Evolutionary conservation across 2,329 filamentous ascomycete genomes (phyloP), one percentile per base, ranked within the genome.

Genomic region (Ophiostoma tasmaniense): DNA sequence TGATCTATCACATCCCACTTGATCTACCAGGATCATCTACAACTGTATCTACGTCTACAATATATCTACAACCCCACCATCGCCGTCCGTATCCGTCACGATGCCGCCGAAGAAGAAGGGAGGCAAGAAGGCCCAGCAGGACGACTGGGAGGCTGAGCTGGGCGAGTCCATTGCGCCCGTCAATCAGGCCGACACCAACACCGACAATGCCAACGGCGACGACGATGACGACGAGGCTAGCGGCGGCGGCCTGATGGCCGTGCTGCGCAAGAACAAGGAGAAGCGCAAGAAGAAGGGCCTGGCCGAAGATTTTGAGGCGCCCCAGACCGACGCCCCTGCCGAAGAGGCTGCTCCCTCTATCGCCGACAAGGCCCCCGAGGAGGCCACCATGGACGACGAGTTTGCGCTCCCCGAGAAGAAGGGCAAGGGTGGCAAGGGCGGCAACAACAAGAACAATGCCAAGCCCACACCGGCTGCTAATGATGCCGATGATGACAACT

Each of bases 61-160:
- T 33, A 33, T 8, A 33, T 33, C 33, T 33, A 33, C 17, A 55
- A 62, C 59, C 59, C 59, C n/a, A 4, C 37, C 45, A 45, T 45
- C 42, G 17, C 42, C 14, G 8, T 8, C 17, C 42, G 20, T n/a
- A 20, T 20, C 22, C 72, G 74, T 71, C 79, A 83, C 79, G 71
- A 98, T 97, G 94, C 82, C 93, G 76, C 93, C 93, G 72, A 97
- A 73, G 68, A 73, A 97, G 84, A 96, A 95, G 85, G 97, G 97
- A 87, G 83, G 82, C 75, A 90, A 89, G 78, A 90, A 89, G 81
- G 96, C 94, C 77, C 87, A 91, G 77, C 87, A 91, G 77, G 92
- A 97, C 76, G 92, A 97, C 84, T 97, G 94, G 94, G 95, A 98
- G 80, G 89, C 91, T 69, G 93, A 97, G 73, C 84, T 97, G 68